These are phyloP conservation scores for Akanthomyces dipterigenus DNA, from an alignment of 2,329 filamentous ascomycete genomes.

Conservation along the genomic window DNA sequence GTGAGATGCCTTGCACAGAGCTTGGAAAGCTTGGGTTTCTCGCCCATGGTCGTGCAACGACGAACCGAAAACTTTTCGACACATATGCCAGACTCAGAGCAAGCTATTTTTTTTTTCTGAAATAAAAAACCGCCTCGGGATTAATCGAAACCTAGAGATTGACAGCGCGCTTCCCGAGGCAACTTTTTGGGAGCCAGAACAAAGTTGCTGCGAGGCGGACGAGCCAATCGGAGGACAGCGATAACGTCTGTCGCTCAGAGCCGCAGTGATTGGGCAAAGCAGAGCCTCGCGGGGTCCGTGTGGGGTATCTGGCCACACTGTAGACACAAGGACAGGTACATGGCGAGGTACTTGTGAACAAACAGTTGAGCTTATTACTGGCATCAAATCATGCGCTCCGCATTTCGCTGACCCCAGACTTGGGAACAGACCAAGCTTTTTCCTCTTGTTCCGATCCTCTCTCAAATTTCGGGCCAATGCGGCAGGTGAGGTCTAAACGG, in stretches of 20 bases:
- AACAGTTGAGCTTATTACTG: neutral
- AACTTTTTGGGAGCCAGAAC: neutral
- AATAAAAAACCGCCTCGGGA: neutral
- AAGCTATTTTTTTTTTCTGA: no score
- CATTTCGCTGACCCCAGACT: neutral
- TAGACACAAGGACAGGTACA: neutral
- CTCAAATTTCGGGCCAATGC: neutral
- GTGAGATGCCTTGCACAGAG: no score
- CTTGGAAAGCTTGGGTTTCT: no score
- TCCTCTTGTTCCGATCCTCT: neutral
- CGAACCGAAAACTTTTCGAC: no score
- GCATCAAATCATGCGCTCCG: neutral
- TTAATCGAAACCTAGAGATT: neutral
- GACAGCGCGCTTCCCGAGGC: neutral
- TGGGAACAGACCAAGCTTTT: neutral
- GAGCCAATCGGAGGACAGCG: slow-evolving; percentile 9
- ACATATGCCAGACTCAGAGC: no score
- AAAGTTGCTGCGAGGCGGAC: neutral
- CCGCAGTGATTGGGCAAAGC: neutral
- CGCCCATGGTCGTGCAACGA: no score
- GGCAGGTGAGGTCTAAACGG: neutral
- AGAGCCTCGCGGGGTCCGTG: neutral
- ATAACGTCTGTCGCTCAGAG: neutral
- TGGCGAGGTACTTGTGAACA: neutral
- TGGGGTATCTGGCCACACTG: neutral